Base-by-base conservation (phyloP, 2,329 filamentous ascomycete species). In the Laburnicola sp. region DNA sequence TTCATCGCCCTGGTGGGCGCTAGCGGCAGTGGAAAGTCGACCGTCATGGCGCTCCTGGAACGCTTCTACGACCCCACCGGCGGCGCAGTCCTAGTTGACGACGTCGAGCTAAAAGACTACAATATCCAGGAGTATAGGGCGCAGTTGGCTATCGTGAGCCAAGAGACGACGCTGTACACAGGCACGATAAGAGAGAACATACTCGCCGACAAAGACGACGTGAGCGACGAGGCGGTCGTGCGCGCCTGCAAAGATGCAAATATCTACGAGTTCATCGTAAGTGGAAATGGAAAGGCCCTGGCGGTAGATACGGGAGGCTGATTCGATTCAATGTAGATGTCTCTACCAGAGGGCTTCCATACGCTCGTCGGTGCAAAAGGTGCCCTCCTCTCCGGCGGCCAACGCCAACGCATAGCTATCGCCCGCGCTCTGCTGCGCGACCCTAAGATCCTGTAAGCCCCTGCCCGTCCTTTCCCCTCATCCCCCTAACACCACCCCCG, bases 371-470 rank as follows among this genome's bases (percentile, higher is more conserved):
- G 94, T 26, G 89, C 82, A 70, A 96, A 96, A 76, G 94, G 93
- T 38, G 82, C 58, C 62, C 74, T 5, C 4, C 56, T 73, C 7
- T 71, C 68, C 3, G 94, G 94, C 50, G 94, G 94, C 0, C 93
- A 97, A 74, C 96, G 97, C 72, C 93, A 99, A 74, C 89, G 94
- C 54, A 86, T 97, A 27, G 93, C 91, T 44, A 97, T 99, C 69
- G 94, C 94, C 2, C 86, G 93, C 7, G 94, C 93, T 0, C 79
- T 97, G n/a, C 84, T 97, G 35, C 87, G 93, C 25, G 86, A 97
- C 65, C 93, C 94, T 8, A 94, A 91, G 75, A 87, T 99, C 57
- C 76, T 97, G 60, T 64, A 64, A 32, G 93, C 10, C 68, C 90
- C 90, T 3, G 84, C 90, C 6, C 90, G 89, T 95, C 10, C 83